Conservation (phyloP, 1,139 yeast species). For the Blastobotrys aristatus region DNA sequence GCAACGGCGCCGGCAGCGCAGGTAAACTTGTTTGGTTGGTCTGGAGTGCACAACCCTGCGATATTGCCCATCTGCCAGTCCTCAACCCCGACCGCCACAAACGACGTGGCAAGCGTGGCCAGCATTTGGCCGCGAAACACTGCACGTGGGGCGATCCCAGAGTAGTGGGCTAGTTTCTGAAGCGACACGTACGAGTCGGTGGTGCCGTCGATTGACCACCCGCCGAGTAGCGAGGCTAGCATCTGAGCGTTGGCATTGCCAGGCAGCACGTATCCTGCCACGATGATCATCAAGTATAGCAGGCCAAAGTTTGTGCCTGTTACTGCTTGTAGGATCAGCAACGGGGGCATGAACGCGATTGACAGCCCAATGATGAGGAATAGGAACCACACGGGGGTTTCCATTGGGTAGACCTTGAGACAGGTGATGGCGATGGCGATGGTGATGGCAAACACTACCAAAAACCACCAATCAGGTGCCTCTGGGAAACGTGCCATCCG, state of each 20-base stretch:
- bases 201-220: slow-evolving; percentile 47
- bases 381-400: slow-evolving; percentile 47
- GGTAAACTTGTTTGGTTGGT: slow-evolving; percentile 35
- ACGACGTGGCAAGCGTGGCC: slow-evolving; percentile 34
- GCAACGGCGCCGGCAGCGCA: slow-evolving; percentile 39
- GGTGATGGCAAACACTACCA: slow-evolving; percentile 43
- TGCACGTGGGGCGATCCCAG: slow-evolving; percentile 54
- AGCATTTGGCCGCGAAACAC: slow-evolving; percentile 55
- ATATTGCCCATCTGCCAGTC: slow-evolving; percentile 49
- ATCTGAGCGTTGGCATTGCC: slow-evolving; percentile 51
- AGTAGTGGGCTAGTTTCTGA: slow-evolving; percentile 58
- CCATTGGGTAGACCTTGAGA: slow-evolving; percentile 41
- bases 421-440: slow-evolving; percentile 46
- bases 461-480: slow-evolving; percentile 60
- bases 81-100: slow-evolving; percentile 51
- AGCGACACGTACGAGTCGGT: slow-evolving; percentile 41
- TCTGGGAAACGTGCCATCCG: slow-evolving; percentile 52
- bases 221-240: slow-evolving; percentile 7
- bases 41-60: slow-evolving; percentile 42
- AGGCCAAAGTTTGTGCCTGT: slow-evolving; percentile 49
- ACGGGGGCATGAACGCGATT: slow-evolving; percentile 51
- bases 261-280: slow-evolving; percentile 58
- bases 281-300: slow-evolving; percentile 54
- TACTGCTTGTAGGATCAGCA: slow-evolving; percentile 43
- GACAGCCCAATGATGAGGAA: slow-evolving; percentile 54